Evolutionary conservation across 345 rosid species (phyloP).

Genomic region (Populus deltoides): DNA sequence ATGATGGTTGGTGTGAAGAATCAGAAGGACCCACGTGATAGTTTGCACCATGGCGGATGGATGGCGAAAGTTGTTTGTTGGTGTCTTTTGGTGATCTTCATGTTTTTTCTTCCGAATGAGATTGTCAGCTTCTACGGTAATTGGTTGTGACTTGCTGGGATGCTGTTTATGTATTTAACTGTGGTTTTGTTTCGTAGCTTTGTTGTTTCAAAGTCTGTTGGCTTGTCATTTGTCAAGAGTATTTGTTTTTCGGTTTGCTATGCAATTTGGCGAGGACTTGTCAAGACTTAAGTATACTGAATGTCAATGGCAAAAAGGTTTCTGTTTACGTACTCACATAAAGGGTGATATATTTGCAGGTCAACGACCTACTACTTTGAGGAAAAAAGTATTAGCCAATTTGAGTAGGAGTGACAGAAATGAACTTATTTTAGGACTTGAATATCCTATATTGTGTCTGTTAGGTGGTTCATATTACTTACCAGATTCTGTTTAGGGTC

Average conservation of each 20-base stretch:
- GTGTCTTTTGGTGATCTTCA: constrained; percentile 82
- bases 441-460: background rate
- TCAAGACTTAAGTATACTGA: background rate
- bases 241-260: background rate
- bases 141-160: constrained; percentile 1
- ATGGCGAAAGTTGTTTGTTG: constrained; percentile 89
- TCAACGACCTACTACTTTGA: background rate
- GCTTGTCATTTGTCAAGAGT: background rate
- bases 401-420: background rate
- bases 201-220: background rate
- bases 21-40: constrained; percentile 96
- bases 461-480: background rate
- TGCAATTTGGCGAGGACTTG: background rate
- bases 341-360: background rate
- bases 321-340: background rate
- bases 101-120: constrained; percentile 96
- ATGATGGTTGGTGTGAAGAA: constrained; percentile 90
- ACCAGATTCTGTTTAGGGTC: background rate
- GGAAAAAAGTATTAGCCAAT: background rate
- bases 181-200: background rate
- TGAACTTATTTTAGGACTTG: background rate
- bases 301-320: background rate
- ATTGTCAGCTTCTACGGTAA: constrained; percentile 83
- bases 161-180: background rate
- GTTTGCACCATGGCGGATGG: constrained; percentile 98